Base-by-base conservation (phyloP, 345 rosid species). In the Arabidopsis suecica region DNA sequence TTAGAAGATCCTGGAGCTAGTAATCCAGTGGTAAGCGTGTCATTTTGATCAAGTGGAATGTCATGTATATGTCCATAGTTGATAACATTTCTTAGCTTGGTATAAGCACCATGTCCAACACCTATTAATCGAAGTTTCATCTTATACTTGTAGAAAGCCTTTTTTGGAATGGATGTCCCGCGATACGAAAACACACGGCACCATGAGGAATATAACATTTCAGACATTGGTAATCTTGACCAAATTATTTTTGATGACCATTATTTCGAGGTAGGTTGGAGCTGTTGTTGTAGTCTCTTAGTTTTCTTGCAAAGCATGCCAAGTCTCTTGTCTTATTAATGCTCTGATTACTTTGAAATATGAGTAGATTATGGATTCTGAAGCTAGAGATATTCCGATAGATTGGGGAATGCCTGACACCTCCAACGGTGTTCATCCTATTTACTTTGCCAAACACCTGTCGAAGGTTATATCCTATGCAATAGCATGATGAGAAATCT, bases 381-480 rank as follows among this genome's bases (percentile, higher is more conserved):
- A 94, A 80, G 75, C 63, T 45, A 75, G 84, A 70, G 90, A 85
- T 65, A 76, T 73, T 79, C 82, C 92, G 9, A 85, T 83, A n/a
- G 90, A 91, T 78, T 94, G 97, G 98, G 96, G 98, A 69, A 88
- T 87, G 91, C 93, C 98, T 51, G 90, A 87, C 68, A 80, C 88
- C 54, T 82, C 86, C 65, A 84, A 77, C 41, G 80, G 82, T 59
- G 76, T 87, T 79, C 97, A 94, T 88, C 98, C 98, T 41, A 72
- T 87, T 64, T 87, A 88, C 84, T 94, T 94, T 80, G 83, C 97
- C 78, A 91, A 88, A 88, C 88, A 91, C 86, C 58, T 94, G 83
- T 81, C 87, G 2, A 90, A 91, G 97, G 98, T 94, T 75, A 82
- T 49, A 50, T 54, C 22, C 79, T 73, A 68, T 55, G 67, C 65